A percentile compares a stretch with the other conserved stretches of the same genome.
Conservation (phyloP, 768 basidiomycete species). For the Termitomyces sp. region DNA sequence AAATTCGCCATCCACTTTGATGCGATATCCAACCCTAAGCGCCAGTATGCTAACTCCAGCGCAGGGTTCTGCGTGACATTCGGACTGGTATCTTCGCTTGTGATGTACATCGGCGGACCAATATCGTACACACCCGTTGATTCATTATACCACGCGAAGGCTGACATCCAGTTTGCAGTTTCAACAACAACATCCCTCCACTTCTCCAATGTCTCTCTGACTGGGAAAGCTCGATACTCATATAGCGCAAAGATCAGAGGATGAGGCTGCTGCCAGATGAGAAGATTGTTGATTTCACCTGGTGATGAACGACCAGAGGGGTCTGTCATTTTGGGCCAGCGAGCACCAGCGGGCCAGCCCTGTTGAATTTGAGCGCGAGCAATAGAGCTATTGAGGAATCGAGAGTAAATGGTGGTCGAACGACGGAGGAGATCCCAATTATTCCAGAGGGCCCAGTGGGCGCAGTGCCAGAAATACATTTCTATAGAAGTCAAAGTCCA, state of each 20-base stretch:
- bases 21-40: constrained; percentile 42
- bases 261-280: constrained; percentile 61
- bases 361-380: constrained; percentile 46
- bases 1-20: constrained; percentile 41
- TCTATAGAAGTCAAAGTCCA: constrained; percentile 19
- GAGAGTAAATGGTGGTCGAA: constrained; percentile 37
- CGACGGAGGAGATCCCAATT: constrained; percentile 52
- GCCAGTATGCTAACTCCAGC: constrained; percentile 58
- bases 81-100: constrained; percentile 52
- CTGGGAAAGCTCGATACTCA: constrained; percentile 44
- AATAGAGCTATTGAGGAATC: constrained; percentile 42
- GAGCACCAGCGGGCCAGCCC: constrained; percentile 47
- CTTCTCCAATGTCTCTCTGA: constrained; percentile 34
- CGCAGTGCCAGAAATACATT: constrained; percentile 56
- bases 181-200: constrained; percentile 47
- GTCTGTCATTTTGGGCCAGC: constrained; percentile 64
- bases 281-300: constrained; percentile 55
- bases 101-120: constrained; percentile 54
- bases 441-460: constrained; percentile 58
- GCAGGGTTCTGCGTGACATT: constrained; percentile 51
- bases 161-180: constrained; percentile 61
- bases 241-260: constrained; percentile 54
- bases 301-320: constrained; percentile 53
- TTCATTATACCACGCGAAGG: constrained; percentile 46
- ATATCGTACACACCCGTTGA: constrained; percentile 46